A percentile compares a stretch with the other conserved stretches of the same genome.
These are phyloP conservation scores for Brasenia schreberi DNA, from an alignment of 164 flowering plant genomes.

Conservation along the genomic window DNA sequence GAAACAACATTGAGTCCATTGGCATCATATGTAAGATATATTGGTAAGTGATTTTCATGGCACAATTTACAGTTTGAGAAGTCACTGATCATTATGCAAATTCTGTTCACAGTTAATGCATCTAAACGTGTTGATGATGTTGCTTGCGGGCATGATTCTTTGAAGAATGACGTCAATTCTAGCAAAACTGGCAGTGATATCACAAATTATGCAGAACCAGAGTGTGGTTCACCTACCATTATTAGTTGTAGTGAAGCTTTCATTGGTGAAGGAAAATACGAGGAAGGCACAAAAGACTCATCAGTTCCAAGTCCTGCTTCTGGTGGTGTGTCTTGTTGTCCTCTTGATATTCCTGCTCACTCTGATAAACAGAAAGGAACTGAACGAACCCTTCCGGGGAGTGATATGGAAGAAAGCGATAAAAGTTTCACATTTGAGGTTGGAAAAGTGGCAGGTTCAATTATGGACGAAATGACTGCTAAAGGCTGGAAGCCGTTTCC, in stretches of 20 bases:
- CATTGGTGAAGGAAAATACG: slow-evolving; percentile 17
- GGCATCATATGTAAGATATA: not conserved
- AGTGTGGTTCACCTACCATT: slow-evolving; percentile 33
- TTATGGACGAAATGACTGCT: not conserved
- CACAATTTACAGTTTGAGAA: not conserved
- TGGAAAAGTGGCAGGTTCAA: not conserved
- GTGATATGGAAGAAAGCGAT: not conserved
- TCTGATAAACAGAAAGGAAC: not conserved
- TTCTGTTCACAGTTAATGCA: not conserved
- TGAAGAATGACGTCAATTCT: not conserved
- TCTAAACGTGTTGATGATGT: too few species aligned
- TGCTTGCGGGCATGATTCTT: not conserved
- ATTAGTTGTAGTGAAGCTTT: slow-evolving; percentile 23
- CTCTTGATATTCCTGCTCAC: not conserved
- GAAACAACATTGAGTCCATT: not conserved
- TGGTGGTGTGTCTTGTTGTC: not conserved
- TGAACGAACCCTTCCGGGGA: not conserved
- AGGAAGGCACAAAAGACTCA: slow-evolving; percentile 9
- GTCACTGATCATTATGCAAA: not conserved
- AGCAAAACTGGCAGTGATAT: slow-evolving; percentile 10
- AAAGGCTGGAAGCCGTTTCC: not conserved
- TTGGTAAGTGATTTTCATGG: too few species aligned
- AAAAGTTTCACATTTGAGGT: slow-evolving; percentile 2
- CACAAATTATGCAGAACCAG: slow-evolving; percentile 16
- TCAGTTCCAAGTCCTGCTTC: slow-evolving; percentile 9